A percentile compares a stretch with the other conserved stretches of the same genome.
phyloP scores from a whole-genome alignment of 139 green algal genomes.

The Coelastrella sp. region DNA sequence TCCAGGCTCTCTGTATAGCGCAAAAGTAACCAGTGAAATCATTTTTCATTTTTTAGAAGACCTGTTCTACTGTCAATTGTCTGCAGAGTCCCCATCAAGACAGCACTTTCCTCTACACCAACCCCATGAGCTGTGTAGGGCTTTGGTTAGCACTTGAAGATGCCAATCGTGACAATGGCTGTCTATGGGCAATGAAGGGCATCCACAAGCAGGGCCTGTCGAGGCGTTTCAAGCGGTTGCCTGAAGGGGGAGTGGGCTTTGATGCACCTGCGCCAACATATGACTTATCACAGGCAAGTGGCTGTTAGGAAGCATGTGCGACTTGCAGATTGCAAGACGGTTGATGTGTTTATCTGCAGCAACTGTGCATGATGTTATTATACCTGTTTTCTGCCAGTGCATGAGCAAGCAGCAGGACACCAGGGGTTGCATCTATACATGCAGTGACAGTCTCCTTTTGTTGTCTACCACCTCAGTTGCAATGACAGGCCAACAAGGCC shows the following conservation, averaged over 20 bases:
- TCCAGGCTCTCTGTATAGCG: too few relatives aligned
- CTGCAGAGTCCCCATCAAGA: conserved; percentile 81
- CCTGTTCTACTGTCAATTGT: not conserved
- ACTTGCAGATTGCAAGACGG: too few relatives aligned
- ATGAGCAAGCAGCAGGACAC: not conserved
- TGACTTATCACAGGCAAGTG: conserved; percentile 2
- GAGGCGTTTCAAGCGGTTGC: conserved; percentile 27
- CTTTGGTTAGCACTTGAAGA: conserved; percentile 97
- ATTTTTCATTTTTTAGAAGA: conserved; percentile 12
- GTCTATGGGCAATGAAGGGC: conserved; percentile 84
- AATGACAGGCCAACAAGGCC: too few relatives aligned
- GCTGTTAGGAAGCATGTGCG: not conserved
- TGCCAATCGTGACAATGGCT: conserved; percentile 90
- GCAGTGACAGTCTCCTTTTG: too few relatives aligned
- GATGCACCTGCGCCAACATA: conserved; percentile 15
- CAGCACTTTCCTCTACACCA: conserved; percentile 92
- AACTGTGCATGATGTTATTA: too few relatives aligned
- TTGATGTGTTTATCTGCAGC: too few relatives aligned
- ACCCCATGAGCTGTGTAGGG: conserved; percentile 84
- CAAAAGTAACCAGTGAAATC: not conserved
- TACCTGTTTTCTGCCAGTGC: too few relatives aligned
- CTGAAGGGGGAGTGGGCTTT: conserved; percentile 44
- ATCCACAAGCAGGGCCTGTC: conserved; percentile 59
- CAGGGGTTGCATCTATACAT: too few relatives aligned
- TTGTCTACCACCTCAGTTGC: too few relatives aligned